Conservation (phyloP, 1,284 basidiomycete species). For the Apiotrichum veenhuisii region DNA sequence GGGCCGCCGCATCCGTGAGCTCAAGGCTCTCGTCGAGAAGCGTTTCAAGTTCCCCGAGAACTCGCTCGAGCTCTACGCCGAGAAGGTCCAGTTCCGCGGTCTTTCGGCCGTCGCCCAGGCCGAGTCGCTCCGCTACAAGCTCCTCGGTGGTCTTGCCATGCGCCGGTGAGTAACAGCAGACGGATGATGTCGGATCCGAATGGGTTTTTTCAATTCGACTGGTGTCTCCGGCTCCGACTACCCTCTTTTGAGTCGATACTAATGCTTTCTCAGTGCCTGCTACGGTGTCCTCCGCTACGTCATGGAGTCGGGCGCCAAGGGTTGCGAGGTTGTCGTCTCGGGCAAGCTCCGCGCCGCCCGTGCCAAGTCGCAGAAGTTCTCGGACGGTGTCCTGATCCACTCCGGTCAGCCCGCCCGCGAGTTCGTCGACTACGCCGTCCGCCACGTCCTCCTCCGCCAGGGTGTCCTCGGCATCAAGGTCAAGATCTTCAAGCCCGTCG, state of each 20-base stretch:
- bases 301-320: constrained; percentile 99
- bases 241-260: background rate
- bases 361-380: constrained; percentile 99
- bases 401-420: constrained; percentile 97
- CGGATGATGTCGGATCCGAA: background rate
- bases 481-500: constrained; percentile 99
- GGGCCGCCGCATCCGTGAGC: constrained; percentile 97
- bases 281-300: constrained; percentile 99
- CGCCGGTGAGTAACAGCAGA: constrained; percentile 65
- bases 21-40: constrained; percentile 97
- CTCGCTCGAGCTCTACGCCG: constrained; percentile 97
- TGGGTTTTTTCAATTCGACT: background rate
- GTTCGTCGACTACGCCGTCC: constrained; percentile 96
- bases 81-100: constrained; percentile 99
- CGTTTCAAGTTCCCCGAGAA: constrained; percentile 99
- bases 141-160: constrained; percentile 98
- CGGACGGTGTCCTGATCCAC: constrained; percentile 99
- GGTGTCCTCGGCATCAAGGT: constrained; percentile 99
- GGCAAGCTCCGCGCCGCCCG: constrained; percentile 99
- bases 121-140: constrained; percentile 98
- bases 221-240: background rate
- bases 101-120: constrained; percentile 98
- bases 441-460: constrained; percentile 97
- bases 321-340: constrained; percentile 99
- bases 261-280: constrained; percentile 70